These are phyloP conservation scores for Triglochin maritima DNA, from an alignment of 106 monocot genomes.

Conservation along the genomic window DNA sequence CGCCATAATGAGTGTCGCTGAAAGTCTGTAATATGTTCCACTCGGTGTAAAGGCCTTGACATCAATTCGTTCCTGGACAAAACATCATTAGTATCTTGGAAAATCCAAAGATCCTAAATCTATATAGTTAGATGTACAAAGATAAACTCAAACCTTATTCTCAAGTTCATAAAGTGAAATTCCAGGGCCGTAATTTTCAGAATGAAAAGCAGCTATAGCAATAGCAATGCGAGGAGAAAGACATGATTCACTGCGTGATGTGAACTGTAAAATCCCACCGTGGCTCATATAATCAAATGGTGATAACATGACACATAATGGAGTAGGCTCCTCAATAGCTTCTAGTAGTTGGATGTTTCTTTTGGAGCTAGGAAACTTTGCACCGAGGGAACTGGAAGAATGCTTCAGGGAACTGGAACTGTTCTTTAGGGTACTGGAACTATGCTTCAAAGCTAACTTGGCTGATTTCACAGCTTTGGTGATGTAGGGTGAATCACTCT, in stretches of 20 bases:
- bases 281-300: conserved; percentile 62
- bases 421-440: too few relatives aligned
- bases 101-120: too few relatives aligned
- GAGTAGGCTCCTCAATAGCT: conserved; percentile 46
- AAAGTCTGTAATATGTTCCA: conserved; percentile 79
- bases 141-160: conserved; percentile 46
- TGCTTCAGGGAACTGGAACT: too few relatives aligned
- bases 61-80: conserved; percentile 66
- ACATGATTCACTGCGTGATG: conserved; percentile 37
- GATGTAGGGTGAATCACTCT: conserved; percentile 40
- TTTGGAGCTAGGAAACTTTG: conserved; percentile 30
- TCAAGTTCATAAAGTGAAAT: conserved; percentile 88
- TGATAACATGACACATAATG: conserved; percentile 68
- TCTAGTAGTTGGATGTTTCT: conserved; percentile 55
- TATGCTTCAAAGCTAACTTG: conserved; percentile 54
- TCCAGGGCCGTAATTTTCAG: conserved; percentile 57
- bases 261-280: conserved; percentile 31
- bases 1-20: conserved; percentile 68
- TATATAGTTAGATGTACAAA: neutral
- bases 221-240: conserved; percentile 55
- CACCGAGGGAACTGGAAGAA: conserved; percentile 51
- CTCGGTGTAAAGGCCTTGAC: conserved; percentile 65
- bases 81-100: conserved; percentile 1
- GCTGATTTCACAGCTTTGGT: conserved; percentile 68
- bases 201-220: conserved; percentile 52